Evolutionary conservation across 2,329 filamentous ascomycete genomes (phyloP), one percentile per base, ranked within the genome.

Genomic region (Cercospora sojina): DNA sequence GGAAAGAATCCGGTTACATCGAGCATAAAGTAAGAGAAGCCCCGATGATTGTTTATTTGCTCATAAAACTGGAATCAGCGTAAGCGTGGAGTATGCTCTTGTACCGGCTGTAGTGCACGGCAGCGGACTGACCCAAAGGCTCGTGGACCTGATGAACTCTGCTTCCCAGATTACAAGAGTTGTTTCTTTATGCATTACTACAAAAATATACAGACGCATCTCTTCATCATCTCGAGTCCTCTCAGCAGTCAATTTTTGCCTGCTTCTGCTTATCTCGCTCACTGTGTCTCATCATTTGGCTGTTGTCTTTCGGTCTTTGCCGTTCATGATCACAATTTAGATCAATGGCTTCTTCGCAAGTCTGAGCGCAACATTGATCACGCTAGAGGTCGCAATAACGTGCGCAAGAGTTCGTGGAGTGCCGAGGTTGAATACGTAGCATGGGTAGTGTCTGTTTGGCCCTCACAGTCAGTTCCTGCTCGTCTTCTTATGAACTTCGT

Each of bases 331-430:
- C 35, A 3, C 23, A 4, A 13, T 60, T n/a, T 59, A 64, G 58
- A 73, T 60, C 29, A 74, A 57, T 31, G 71, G 70, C 61, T 65
- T 69, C 70, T 72, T 74, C 13, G 73, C 68, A 53, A 75, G 67
- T 62, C 68, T 66, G 23, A 74, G 67, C 13, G 69, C 68, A 35
- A 75, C 73, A 49, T 74, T 74, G 64, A 75, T 72, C 4, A 75
- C 70, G 31, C 68, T 71, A 27, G 70, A 68, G 20, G 73, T 75
- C 4, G 74, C 74, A 29, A 74, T 27, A n/a, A 75, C 64, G 57
- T 75, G 74, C 4, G 69, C 68, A 5, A 74, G 41, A 1, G 69
- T 68, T 31, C 74, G 64, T n/a, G 68, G 63, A 2, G 59, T 47
- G 29, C 65, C 71, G 5, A 70, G 7, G 59, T 74, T 74, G 68